Percentiles rank a stretch among this genome's conserved stretches.
Evolutionary conservation across 2,329 filamentous ascomycete species (phyloP).

Genomic region (Fulvia fulva): DNA sequence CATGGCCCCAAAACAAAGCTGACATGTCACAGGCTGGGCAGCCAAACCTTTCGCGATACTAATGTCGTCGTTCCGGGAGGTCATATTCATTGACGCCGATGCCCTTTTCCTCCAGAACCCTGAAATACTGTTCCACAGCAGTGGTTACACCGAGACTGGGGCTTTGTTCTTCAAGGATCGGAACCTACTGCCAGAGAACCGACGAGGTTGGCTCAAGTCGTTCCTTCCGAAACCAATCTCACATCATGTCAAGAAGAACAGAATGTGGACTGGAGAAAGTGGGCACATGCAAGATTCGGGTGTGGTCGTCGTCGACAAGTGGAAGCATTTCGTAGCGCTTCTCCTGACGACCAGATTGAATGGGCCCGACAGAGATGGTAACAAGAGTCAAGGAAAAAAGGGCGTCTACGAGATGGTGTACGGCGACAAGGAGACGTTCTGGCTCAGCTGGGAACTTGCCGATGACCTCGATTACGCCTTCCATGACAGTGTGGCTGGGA

Average conservation of each 20-base stretch:
- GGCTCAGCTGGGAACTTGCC: conserved; percentile 47
- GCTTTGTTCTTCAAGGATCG: conserved; percentile 48
- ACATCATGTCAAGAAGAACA: conserved; percentile 36
- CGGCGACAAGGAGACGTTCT: conserved; percentile 50
- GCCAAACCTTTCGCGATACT: conserved; percentile 47
- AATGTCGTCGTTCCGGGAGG: conserved; percentile 46
- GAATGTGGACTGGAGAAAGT: conserved; percentile 38
- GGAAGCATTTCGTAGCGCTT: conserved; percentile 44
- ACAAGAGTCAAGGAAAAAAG: conserved; percentile 35
- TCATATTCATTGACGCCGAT: conserved; percentile 47
- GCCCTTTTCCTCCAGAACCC: conserved; percentile 42
- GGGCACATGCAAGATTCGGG: conserved; percentile 45
- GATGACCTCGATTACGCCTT: conserved; percentile 44
- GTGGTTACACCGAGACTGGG: conserved; percentile 40
- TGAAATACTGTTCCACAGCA: conserved; percentile 41
- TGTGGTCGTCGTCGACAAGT: conserved; percentile 47
- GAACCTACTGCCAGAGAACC: conserved; percentile 39
- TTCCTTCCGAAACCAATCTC: conserved; percentile 44
- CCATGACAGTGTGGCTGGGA: conserved; percentile 39
- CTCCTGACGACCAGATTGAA: conserved; percentile 41
- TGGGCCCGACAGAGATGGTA: conserved; percentile 44
- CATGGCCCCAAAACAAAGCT: no score
- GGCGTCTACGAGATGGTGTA: conserved; percentile 49
- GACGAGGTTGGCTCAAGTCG: conserved; percentile 39
- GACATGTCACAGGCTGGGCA: conserved; percentile 37